Percentiles rank a stretch among this genome's conserved stretches.
Evolutionary conservation across 768 basidiomycete species (phyloP).

Genomic region (Russula abietina): DNA sequence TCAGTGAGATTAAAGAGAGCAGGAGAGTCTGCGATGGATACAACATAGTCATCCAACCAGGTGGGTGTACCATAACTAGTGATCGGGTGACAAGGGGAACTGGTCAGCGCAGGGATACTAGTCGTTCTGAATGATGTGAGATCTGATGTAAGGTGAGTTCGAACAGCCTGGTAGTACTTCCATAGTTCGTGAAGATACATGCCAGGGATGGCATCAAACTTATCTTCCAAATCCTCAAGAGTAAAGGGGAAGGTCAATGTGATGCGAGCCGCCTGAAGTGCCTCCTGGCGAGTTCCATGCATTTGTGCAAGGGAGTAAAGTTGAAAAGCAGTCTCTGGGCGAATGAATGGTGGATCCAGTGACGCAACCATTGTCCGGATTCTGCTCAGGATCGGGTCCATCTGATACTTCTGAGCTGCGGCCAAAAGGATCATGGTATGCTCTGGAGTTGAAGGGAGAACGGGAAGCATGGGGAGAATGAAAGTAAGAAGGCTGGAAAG

Average conservation of each 20-base stretch:
- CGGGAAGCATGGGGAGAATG: not conserved
- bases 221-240: not conserved
- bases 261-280: not conserved
- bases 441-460: not conserved
- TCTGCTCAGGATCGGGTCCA: not conserved
- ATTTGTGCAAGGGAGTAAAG: not conserved
- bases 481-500: constrained; percentile 8
- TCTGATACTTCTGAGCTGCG: constrained; percentile 12
- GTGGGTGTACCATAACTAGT: not conserved
- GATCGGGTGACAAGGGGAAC: not conserved
- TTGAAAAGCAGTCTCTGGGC: not conserved
- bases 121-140: not conserved
- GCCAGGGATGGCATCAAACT: not conserved
- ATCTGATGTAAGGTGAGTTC: not conserved
- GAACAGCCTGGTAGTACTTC: constrained; percentile 8
- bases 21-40: not conserved
- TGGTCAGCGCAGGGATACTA: not conserved
- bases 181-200: constrained; percentile 6
- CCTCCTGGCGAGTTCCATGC: constrained; percentile 1
- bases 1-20: not conserved
- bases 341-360: not conserved
- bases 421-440: constrained; percentile 2
- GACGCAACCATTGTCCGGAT: not conserved
- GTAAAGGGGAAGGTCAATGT: not conserved
- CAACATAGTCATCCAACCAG: constrained; percentile 1